A percentile compares a stretch with the other conserved stretches of the same genome.
Evolutionary conservation across 129 eudicot genomes (phyloP).

Genomic region (Smallanthus sonchifolius): DNA sequence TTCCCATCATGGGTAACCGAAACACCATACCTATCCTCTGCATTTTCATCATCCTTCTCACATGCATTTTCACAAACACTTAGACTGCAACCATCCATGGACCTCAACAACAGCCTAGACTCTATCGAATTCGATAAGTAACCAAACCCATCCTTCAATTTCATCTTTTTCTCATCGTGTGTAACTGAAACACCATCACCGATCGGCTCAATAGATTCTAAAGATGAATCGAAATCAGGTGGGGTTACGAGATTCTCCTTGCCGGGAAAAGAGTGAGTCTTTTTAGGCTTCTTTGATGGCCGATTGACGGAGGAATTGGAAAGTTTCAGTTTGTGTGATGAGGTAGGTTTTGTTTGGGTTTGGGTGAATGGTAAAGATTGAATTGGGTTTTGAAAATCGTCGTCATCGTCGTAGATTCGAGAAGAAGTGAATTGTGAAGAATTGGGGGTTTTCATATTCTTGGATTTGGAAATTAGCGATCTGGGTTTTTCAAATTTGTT

Average conservation of each 20-base stretch:
- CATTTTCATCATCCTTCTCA: conserved; percentile 23
- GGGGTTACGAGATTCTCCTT: conserved; percentile 35
- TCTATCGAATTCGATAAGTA: conserved; percentile 43
- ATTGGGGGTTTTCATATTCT: conserved; percentile 13
- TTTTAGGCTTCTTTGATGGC: conserved; percentile 47
- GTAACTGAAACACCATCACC: background rate
- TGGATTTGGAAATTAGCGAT: conserved; percentile 17
- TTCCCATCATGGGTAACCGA: background rate
- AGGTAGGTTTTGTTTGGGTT: conserved; percentile 35
- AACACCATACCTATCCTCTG: background rate
- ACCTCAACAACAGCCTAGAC: conserved; percentile 40
- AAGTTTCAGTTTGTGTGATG: conserved; percentile 30
- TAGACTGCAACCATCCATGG: conserved; percentile 5
- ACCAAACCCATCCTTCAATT: conserved; percentile 19
- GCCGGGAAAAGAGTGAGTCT: conserved; percentile 20
- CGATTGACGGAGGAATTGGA: conserved; percentile 25
- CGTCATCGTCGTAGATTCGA: conserved; percentile 37
- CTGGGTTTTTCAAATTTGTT: conserved; percentile 13
- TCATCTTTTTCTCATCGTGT: conserved; percentile 3
- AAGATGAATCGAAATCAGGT: conserved; percentile 20
- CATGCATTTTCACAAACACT: conserved; percentile 33
- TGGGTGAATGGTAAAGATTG: conserved; percentile 31
- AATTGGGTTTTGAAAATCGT: conserved; percentile 57
- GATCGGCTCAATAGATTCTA: conserved; percentile 37
- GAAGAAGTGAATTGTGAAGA: conserved; percentile 26